Conservation (phyloP, 2,329 filamentous ascomycete genomes). For the Chaetothyriales sp. region DNA sequence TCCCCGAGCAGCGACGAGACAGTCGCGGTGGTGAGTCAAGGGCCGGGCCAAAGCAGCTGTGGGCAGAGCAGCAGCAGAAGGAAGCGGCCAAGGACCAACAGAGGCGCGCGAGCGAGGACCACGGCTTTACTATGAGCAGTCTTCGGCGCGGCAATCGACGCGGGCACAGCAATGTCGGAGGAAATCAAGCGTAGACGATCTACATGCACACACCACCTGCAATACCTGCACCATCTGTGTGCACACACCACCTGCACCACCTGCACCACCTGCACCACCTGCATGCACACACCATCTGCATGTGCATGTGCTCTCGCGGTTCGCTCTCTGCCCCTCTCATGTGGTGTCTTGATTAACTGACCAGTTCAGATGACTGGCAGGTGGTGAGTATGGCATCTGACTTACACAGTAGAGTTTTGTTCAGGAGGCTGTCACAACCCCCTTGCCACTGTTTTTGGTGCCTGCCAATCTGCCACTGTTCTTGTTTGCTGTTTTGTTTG, state of each 20-base stretch:
- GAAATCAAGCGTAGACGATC: not conserved
- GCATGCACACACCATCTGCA: too few relatives aligned
- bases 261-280: too few relatives aligned
- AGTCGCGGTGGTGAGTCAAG: slow-evolving; percentile 24
- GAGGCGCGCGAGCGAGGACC: slow-evolving; percentile 21
- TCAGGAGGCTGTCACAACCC: too few relatives aligned
- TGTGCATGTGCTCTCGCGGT: too few relatives aligned
- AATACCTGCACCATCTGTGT: not conserved
- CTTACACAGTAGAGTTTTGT: too few relatives aligned
- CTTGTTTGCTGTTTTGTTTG: too few relatives aligned
- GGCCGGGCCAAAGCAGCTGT: slow-evolving; percentile 21
- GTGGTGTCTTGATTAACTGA: too few relatives aligned
- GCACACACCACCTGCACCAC: not conserved
- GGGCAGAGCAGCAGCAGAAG: slow-evolving; percentile 9
- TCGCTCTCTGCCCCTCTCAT: too few relatives aligned
- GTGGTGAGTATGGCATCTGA: too few relatives aligned
- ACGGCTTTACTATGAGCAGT: slow-evolving; percentile 29
- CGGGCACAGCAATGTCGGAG: slow-evolving; percentile 6
- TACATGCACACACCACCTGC: not conserved
- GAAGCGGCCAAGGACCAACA: slow-evolving; percentile 18
- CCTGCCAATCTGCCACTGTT: too few relatives aligned
- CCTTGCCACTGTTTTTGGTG: too few relatives aligned
- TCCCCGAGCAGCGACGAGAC: slow-evolving; percentile 31
- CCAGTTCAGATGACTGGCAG: too few relatives aligned
- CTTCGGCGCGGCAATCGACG: slow-evolving; percentile 19